phyloP scores from a whole-genome alignment of 2,329 filamentous ascomycete species.

The Pseudogymnoascus sp. region DNA sequence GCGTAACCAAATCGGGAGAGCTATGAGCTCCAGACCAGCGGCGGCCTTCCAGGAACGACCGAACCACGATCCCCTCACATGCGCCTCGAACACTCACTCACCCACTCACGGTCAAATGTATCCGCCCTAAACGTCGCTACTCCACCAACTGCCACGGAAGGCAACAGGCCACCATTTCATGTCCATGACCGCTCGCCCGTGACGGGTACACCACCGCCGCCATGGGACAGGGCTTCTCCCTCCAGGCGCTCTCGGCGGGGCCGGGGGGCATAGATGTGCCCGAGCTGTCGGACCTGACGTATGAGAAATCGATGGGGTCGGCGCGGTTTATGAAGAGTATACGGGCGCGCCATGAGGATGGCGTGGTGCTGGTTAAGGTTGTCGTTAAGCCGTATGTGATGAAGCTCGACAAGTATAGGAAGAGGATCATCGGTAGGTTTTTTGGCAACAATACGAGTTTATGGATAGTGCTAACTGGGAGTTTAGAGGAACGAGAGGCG shows the following conservation, averaged over 20 bases:
- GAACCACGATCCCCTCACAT: background rate
- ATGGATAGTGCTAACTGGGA: constrained; percentile 13
- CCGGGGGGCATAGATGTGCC: constrained; percentile 89
- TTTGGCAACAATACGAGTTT: background rate
- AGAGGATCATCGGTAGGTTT: constrained; percentile 61
- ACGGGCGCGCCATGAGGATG: constrained; percentile 79
- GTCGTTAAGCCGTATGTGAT: constrained; percentile 88
- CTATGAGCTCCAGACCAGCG: background rate
- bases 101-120: background rate
- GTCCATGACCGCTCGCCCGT: constrained; percentile 23
- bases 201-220: constrained; percentile 16
- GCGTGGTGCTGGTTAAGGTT: constrained; percentile 87
- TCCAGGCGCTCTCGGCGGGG: constrained; percentile 83
- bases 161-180: background rate
- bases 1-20: constrained; percentile 7
- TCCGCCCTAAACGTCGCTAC: background rate
- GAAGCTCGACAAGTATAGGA: constrained; percentile 70
- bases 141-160: background rate
- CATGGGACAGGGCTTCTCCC: constrained; percentile 97
- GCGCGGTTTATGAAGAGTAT: constrained; percentile 97
- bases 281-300: constrained; percentile 81
- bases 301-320: constrained; percentile 86
- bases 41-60: background rate
- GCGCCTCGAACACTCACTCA: background rate
- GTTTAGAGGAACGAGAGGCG: constrained; percentile 64